Evolutionary conservation across 768 basidiomycete species (phyloP), one percentile per base, ranked within the genome.

Genomic region (Candolleomyces eurysporus): DNA sequence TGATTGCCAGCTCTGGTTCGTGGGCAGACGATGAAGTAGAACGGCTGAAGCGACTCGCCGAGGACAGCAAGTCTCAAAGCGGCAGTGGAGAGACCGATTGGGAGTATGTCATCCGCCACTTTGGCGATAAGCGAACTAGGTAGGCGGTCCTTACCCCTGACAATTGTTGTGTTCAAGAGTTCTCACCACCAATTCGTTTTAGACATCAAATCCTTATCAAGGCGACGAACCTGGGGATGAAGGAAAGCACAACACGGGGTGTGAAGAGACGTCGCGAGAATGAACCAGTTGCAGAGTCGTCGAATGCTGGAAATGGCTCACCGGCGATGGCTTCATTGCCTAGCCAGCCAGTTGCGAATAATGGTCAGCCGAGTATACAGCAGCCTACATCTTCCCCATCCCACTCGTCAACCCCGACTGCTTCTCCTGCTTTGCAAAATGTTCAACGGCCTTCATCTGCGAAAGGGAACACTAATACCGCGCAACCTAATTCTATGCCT

Each of bases 151-250:
- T 1, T 48, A 17, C 26, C 40, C 19, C 43, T 57, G 19, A 31
- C 36, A 26, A 42, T 13, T 49, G 58, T 61, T 14, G 48, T 45
- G 32, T 30, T 52, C 16, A 56, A 39, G 57, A 52, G 31, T 54
- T 22, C 30, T 16, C 46, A 39, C 50, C 14, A 45, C 43, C n/a
- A 16, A 51, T 30, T 7, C 8, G 55, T 9, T 61, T 48, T 60
- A 93, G 91, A 68, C 90, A 92, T 66, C 91, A 94, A 70, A 92
- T 93, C 59, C 75, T 92, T 39, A 84, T 92, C 62, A 92, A 91
- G 72, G 92, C 91, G 2, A 93, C 89, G 1, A 76, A 81, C n/a
- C 72, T 94, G 17, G 88, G 89, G 10, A 76, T 94, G 52, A 92
- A 92, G 71, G 89, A 89, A 65, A 90, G 88, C 64, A 85, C 89